A percentile compares a stretch with the other conserved stretches of the same genome.
Evolutionary conservation across 1,284 basidiomycete genomes (phyloP).

Genomic region (Fomes fomentarius): DNA sequence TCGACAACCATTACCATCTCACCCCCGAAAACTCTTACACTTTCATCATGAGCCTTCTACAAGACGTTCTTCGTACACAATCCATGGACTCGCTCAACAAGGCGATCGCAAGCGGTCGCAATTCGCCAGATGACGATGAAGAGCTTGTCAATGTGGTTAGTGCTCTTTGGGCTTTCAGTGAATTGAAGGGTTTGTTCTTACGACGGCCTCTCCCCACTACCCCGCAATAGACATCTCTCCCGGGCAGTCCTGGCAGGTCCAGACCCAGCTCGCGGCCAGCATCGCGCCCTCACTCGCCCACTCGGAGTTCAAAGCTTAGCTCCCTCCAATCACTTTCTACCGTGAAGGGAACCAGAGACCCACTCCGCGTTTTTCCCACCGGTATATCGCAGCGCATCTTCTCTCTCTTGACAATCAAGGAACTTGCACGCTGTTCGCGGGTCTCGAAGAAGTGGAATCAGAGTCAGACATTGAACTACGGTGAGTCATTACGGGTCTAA

Average conservation of each 20-base stretch:
- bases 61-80: slow-evolving; percentile 69
- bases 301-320: too few relatives aligned
- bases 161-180: slow-evolving; percentile 19
- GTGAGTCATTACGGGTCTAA: slow-evolving; percentile 89
- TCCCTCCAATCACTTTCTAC: too few relatives aligned
- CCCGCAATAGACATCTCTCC: slow-evolving; percentile 74
- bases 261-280: slow-evolving; percentile 52
- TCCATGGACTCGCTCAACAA: slow-evolving; percentile 51
- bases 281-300: slow-evolving; percentile 60
- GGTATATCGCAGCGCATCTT: too few relatives aligned
- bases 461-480: too few relatives aligned
- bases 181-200: too few relatives aligned
- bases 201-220: background rate
- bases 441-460: too few relatives aligned
- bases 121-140: slow-evolving; percentile 64
- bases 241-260: slow-evolving; percentile 43
- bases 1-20: slow-evolving; percentile 22
- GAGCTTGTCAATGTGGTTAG: slow-evolving; percentile 78
- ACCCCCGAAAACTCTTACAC: slow-evolving; percentile 27
- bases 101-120: slow-evolving; percentile 36
- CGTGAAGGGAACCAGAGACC: too few relatives aligned
- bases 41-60: too few relatives aligned
- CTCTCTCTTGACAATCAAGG: too few relatives aligned
- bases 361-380: too few relatives aligned
- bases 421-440: too few relatives aligned